These are phyloP conservation scores for Fragaria nilgerrensis DNA, from an alignment of 306 rosid species.

Conservation along the genomic window DNA sequence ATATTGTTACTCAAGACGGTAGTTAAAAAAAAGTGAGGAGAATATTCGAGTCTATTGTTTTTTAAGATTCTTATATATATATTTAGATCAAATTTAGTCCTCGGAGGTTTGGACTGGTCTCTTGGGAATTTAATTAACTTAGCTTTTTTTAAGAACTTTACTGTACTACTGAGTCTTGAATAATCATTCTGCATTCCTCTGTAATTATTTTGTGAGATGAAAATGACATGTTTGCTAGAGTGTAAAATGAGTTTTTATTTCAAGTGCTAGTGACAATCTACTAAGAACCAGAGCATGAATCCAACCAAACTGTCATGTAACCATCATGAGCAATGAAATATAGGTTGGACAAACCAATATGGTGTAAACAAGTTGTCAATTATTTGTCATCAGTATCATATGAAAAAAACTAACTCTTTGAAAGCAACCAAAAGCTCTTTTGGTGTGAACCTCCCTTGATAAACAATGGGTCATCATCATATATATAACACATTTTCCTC, in stretches of 20 bases:
- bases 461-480: neutral
- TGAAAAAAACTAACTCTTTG: neutral
- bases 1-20: neutral
- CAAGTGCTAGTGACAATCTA: neutral
- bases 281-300: neutral
- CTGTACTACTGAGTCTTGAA: neutral
- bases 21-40: neutral
- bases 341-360: neutral
- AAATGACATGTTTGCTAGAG: neutral
- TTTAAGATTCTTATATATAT: no score
- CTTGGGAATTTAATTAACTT: no score
- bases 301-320: neutral
- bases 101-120: no score
- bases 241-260: neutral
- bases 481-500: neutral
- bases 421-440: neutral
- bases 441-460: neutral
- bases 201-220: neutral
- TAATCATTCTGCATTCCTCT: neutral
- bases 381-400: neutral
- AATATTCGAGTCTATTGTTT: no score
- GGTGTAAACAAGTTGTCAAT: slow-evolving; percentile 4
- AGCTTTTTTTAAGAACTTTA: no score
- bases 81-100: no score
- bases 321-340: neutral